Conservation (phyloP, 176 grass and related monocot species). For the Oryza rufipogon region DNA sequence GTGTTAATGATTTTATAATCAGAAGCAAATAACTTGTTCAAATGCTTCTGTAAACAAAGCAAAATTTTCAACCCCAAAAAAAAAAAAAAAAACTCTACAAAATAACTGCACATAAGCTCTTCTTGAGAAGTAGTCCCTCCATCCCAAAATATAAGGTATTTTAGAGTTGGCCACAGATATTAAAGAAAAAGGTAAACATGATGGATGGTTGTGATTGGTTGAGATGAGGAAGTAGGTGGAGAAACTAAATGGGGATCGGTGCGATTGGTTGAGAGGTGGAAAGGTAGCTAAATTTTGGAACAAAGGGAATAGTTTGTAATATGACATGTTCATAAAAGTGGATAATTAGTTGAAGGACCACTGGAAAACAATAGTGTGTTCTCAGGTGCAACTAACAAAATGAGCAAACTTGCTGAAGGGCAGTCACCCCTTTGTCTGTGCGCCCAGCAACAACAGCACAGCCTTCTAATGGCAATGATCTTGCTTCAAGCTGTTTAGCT, state of each 20-base stretch:
- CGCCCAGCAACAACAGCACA: conserved; percentile 76
- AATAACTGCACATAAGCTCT: neutral
- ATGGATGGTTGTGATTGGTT: too few relatives aligned
- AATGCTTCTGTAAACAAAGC: neutral
- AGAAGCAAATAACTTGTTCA: neutral
- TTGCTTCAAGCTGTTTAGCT: conserved; percentile 75
- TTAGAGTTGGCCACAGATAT: too few relatives aligned
- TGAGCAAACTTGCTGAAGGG: conserved; percentile 99
- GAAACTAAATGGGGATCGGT: too few relatives aligned
- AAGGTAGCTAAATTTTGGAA: too few relatives aligned
- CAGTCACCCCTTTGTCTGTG: conserved; percentile 97
- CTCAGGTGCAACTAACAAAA: conserved; percentile 86
- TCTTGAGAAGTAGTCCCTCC: neutral
- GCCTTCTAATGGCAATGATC: conserved; percentile 87
- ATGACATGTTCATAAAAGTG: conserved; percentile 6
- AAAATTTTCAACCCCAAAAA: neutral
- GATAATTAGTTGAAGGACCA: neutral
- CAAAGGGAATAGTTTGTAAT: neutral
- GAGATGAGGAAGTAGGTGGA: too few relatives aligned
- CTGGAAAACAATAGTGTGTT: conserved; percentile 21
- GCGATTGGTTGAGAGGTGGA: too few relatives aligned
- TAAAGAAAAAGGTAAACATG: too few relatives aligned
- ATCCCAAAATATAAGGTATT: too few relatives aligned
- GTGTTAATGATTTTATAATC: neutral
- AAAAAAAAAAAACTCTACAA: neutral